Conservation (phyloP, 75 land plant species). For the Adiantum capillusveneris region DNA sequence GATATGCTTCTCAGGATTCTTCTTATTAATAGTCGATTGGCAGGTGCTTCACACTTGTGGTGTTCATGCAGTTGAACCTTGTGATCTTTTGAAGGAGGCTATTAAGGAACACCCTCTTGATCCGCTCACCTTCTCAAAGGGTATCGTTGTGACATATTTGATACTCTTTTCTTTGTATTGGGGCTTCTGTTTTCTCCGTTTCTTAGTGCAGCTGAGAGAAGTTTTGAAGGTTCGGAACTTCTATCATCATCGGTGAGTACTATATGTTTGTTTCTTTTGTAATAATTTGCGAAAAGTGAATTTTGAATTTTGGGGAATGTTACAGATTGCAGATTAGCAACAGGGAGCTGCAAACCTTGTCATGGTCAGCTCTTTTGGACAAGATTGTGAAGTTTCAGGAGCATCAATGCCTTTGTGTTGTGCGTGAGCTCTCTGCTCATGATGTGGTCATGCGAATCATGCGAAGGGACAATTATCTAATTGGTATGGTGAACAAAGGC, state of each 20-base stretch:
- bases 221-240: slow-evolving; percentile 73
- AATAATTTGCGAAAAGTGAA: no score
- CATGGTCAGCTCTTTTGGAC: slow-evolving; percentile 79
- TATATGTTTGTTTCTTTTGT: no score
- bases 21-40: slow-evolving; percentile 87
- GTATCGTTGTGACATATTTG: slow-evolving; percentile 63
- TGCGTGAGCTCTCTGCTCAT: slow-evolving; percentile 83
- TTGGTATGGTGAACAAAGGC: slow-evolving; percentile 96
- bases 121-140: slow-evolving; percentile 67
- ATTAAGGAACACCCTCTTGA: slow-evolving; percentile 68
- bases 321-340: slow-evolving; percentile 83
- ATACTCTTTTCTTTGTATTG: slow-evolving; percentile 75
- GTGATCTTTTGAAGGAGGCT: slow-evolving; percentile 82
- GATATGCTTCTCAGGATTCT: slow-evolving; percentile 82
- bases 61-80: slow-evolving; percentile 77
- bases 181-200: slow-evolving; percentile 78
- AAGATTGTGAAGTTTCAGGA: slow-evolving; percentile 71
- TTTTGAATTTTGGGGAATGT: neutral
- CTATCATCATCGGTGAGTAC: slow-evolving; percentile 55
- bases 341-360: slow-evolving; percentile 73
- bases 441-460: slow-evolving; percentile 93
- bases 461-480: slow-evolving; percentile 96
- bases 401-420: slow-evolving; percentile 61
- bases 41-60: slow-evolving; percentile 90
- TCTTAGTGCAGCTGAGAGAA: slow-evolving; percentile 85